A percentile compares a stretch with the other conserved stretches of the same genome.
Conservation (phyloP, 495 filamentous ascomycete species). For the Astrothelium subdiscretum region DNA sequence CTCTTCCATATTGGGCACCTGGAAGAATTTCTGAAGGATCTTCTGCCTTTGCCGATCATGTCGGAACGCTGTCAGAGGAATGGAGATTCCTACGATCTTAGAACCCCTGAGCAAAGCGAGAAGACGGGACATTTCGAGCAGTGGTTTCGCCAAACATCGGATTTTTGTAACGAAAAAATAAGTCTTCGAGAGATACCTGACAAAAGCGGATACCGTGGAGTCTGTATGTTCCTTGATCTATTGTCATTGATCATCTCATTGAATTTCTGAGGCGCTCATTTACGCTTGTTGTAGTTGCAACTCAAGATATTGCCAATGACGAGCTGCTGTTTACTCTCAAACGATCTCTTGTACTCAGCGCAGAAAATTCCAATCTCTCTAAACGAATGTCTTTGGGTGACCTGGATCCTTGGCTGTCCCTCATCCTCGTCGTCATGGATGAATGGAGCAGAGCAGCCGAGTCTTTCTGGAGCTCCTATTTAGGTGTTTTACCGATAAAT, state of each 20-base stretch:
- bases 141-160: not conserved
- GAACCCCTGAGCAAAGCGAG: not conserved
- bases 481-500: constrained; percentile 56
- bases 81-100: not conserved
- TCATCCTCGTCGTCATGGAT: constrained; percentile 73
- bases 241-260: not conserved
- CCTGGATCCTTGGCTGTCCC: constrained; percentile 42
- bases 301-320: constrained; percentile 44
- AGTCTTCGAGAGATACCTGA: not conserved
- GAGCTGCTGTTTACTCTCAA: constrained; percentile 57
- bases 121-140: not conserved
- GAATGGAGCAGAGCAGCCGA: constrained; percentile 51
- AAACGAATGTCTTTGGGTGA: constrained; percentile 10
- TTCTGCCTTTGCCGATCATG: too few relatives aligned
- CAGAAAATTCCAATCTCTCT: constrained; percentile 25
- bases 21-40: too few relatives aligned
- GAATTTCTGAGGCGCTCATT: not conserved
- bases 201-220: not conserved
- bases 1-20: too few relatives aligned
- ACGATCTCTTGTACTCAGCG: constrained; percentile 39
- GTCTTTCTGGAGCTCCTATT: constrained; percentile 70
- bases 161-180: not conserved
- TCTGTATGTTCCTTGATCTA: not conserved
- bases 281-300: constrained; percentile 38
- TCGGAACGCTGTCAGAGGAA: too few relatives aligned